Conservation (phyloP, 495 filamentous ascomycete species). For the Delitschia confertaspora region DNA sequence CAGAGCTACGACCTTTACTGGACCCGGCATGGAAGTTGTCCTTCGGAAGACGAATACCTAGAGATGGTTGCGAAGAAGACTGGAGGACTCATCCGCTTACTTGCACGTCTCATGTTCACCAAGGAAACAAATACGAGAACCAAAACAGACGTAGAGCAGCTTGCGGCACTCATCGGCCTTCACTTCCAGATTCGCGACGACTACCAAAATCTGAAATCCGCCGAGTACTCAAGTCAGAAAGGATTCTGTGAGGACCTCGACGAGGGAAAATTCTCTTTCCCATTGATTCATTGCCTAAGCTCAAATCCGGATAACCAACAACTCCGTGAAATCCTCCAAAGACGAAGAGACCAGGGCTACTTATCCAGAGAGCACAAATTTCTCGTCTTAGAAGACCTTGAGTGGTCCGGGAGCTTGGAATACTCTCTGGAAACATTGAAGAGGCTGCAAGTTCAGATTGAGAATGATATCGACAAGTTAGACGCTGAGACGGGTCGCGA, state of each 20-base stretch:
- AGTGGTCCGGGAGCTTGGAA: too few relatives aligned
- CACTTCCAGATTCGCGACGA: slow-evolving; percentile 97
- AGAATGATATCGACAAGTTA: too few relatives aligned
- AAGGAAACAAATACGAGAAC: slow-evolving; percentile 44
- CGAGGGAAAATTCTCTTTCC: slow-evolving; percentile 97
- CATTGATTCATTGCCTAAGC: slow-evolving; percentile 91
- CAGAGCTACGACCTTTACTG: slow-evolving; percentile 98
- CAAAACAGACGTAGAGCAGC: slow-evolving; percentile 68
- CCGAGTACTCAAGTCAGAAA: slow-evolving; percentile 76
- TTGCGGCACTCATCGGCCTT: slow-evolving; percentile 84
- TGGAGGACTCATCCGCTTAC: slow-evolving; percentile 87
- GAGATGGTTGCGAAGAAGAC: slow-evolving; percentile 99
- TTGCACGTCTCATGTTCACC: slow-evolving; percentile 93
- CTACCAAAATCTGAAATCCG: slow-evolving; percentile 75
- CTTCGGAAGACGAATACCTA: slow-evolving; percentile 91
- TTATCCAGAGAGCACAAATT: too few relatives aligned
- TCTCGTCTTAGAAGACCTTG: too few relatives aligned
- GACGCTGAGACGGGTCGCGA: too few relatives aligned
- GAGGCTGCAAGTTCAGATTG: too few relatives aligned
- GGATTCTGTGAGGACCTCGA: slow-evolving; percentile 94
- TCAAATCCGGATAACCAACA: slow-evolving; percentile 68
- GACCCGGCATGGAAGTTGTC: slow-evolving; percentile 88
- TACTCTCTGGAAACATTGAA: too few relatives aligned
- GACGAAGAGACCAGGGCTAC: too few relatives aligned
- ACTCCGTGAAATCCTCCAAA: slow-evolving; percentile 86